Percentiles rank a stretch among this genome's conserved stretches.
Evolutionary conservation across 2,329 filamentous ascomycete genomes (phyloP).

Genomic region (Alternaria solani): DNA sequence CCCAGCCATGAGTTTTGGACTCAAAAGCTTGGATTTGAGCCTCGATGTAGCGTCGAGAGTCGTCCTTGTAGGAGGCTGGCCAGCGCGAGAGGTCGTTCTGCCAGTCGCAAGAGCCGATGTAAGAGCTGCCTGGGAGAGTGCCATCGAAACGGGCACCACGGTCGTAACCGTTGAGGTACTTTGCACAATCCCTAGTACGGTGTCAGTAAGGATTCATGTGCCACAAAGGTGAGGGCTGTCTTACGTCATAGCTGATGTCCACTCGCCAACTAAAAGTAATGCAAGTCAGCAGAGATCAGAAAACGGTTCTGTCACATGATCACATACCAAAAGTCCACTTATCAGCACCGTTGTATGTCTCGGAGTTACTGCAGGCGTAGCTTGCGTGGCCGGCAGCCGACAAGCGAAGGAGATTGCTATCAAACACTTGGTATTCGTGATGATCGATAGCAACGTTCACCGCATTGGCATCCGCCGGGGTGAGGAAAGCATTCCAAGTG

Average conservation of each 20-base stretch:
- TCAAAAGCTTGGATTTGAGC: slow-evolving; percentile 64
- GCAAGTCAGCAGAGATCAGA: slow-evolving; percentile 1
- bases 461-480: slow-evolving; percentile 58
- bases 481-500: slow-evolving; percentile 69
- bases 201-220: slow-evolving; percentile 1
- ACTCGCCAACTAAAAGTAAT: slow-evolving; percentile 68
- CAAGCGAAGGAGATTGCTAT: slow-evolving; percentile 59
- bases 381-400: slow-evolving; percentile 62
- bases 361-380: slow-evolving; percentile 63
- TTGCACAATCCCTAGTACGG: slow-evolving; percentile 57
- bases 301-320: not conserved
- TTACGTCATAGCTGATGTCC: slow-evolving; percentile 70
- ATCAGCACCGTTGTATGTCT: slow-evolving; percentile 61
- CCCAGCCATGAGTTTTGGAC: slow-evolving; percentile 61
- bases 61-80: slow-evolving; percentile 54
- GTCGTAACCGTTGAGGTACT: slow-evolving; percentile 62
- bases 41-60: slow-evolving; percentile 62
- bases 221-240: not conserved
- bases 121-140: slow-evolving; percentile 56
- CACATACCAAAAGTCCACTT: slow-evolving; percentile 62
- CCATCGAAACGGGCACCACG: slow-evolving; percentile 69
- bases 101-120: slow-evolving; percentile 63
- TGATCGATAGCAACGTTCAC: slow-evolving; percentile 69
- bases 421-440: slow-evolving; percentile 74
- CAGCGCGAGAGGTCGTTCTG: slow-evolving; percentile 61